A percentile compares a stretch with the other conserved stretches of the same genome.
Conservation (phyloP, 2,329 filamentous ascomycete species). For the Penicillium rolfsii region DNA sequence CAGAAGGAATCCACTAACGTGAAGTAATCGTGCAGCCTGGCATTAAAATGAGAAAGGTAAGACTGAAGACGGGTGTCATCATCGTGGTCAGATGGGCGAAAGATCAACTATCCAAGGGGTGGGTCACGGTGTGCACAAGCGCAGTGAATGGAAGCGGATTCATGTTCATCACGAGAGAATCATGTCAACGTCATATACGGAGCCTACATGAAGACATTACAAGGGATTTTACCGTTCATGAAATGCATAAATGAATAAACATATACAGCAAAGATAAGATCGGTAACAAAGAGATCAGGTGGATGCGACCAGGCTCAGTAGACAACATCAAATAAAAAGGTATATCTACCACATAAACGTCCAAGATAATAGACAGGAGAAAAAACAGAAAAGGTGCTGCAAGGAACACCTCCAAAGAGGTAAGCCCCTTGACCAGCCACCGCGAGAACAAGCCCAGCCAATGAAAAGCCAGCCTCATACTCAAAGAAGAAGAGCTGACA, state of each 20-base stretch:
- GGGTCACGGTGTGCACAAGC: too few species aligned
- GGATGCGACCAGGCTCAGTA: constrained; percentile 32
- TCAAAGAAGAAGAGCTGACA: constrained; percentile 10
- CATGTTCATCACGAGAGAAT: background rate
- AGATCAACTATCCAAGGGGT: too few species aligned
- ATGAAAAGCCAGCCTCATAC: background rate
- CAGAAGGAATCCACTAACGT: background rate
- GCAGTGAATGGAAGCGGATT: too few species aligned
- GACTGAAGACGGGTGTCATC: background rate
- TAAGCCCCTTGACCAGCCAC: background rate
- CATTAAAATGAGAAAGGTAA: too few species aligned
- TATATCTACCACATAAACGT: constrained; percentile 35
- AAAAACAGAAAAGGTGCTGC: constrained; percentile 18
- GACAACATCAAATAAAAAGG: constrained; percentile 36
- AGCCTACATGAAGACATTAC: constrained; percentile 1
- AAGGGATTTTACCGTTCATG: constrained; percentile 13
- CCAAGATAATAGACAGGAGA: constrained; percentile 32
- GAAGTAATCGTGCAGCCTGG: background rate
- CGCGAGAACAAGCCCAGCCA: background rate
- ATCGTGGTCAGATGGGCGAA: too few species aligned
- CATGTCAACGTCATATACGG: background rate
- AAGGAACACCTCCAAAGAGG: background rate
- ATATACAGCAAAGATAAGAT: constrained; percentile 30
- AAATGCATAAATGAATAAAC: constrained; percentile 29
- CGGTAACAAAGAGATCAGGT: constrained; percentile 27